A percentile compares a stretch with the other conserved stretches of the same genome.
phyloP scores from a whole-genome alignment of 1,139 yeast genomes.

The Lodderomyces beijingensis region DNA sequence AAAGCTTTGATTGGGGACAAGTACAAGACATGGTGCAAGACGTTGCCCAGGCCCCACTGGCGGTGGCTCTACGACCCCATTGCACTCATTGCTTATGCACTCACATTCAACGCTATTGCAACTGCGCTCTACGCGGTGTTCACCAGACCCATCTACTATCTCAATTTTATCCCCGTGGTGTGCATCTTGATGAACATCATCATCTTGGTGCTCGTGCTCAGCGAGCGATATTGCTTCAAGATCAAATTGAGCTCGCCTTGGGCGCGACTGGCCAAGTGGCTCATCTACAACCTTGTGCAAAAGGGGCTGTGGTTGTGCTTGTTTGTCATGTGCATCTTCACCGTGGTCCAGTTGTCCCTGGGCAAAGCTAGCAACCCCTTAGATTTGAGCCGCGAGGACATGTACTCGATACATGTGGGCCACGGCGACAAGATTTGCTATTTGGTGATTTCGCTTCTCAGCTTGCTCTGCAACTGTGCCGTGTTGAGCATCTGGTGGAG shows the following conservation, averaged over 20 bases:
- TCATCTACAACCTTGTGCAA: slow-evolving; percentile 8
- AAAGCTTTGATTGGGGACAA: too few species aligned
- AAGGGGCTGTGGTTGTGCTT: slow-evolving; percentile 11
- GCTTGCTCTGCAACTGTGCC: slow-evolving; percentile 13
- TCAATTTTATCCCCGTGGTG: slow-evolving; percentile 4
- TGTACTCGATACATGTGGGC: slow-evolving; percentile 5
- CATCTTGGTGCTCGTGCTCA: slow-evolving; percentile 8
- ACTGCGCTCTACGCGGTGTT: slow-evolving; percentile 8
- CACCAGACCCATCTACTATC: slow-evolving; percentile 4
- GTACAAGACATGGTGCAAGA: too few species aligned
- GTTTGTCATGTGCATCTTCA: slow-evolving; percentile 10
- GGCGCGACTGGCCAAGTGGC: slow-evolving; percentile 2
- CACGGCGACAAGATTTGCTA: slow-evolving; percentile 8
- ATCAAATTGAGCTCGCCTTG: slow-evolving; percentile 3
- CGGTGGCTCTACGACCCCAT: slow-evolving; percentile 8
- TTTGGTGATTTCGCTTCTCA: slow-evolving; percentile 10
- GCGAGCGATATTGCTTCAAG: slow-evolving; percentile 4
- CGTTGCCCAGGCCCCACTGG: not conserved
- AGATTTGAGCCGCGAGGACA: slow-evolving; percentile 4
- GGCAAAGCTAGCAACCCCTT: slow-evolving; percentile 15
- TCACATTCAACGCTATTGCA: slow-evolving; percentile 9
- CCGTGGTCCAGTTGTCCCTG: slow-evolving; percentile 11
- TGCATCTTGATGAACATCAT: slow-evolving; percentile 5
- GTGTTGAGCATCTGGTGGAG: slow-evolving; percentile 15
- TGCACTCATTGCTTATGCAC: slow-evolving; percentile 10